Percentiles rank a stretch among this genome's conserved stretches.
Evolutionary conservation across 1,139 yeast genomes (phyloP).

Genomic region (Kurtzmaniella natalensis): DNA sequence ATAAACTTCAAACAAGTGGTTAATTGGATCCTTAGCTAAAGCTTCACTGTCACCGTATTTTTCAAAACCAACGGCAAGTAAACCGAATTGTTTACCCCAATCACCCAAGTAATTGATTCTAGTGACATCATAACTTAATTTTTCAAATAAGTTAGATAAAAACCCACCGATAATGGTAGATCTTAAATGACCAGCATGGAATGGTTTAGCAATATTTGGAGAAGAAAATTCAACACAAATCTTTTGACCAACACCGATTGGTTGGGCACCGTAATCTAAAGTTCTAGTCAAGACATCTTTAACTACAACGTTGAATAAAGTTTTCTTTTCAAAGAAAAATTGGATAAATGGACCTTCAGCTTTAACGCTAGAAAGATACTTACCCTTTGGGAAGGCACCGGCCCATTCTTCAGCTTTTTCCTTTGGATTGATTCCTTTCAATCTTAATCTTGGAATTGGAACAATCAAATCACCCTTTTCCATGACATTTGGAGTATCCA

Average conservation of each 20-base stretch:
- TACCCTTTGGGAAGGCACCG: constrained; percentile 58
- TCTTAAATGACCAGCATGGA: constrained; percentile 99
- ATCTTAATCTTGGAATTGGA: constrained; percentile 89
- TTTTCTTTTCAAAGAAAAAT: constrained; percentile 69
- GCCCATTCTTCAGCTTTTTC: constrained; percentile 87
- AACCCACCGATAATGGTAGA: constrained; percentile 99
- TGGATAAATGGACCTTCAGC: constrained; percentile 92
- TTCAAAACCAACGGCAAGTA: constrained; percentile 87
- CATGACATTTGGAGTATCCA: constrained; percentile 80
- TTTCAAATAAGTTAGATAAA: constrained; percentile 82
- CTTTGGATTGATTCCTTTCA: constrained; percentile 82
- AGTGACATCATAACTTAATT: constrained; percentile 83
- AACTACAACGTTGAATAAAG: constrained; percentile 65
- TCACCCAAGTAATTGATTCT: constrained; percentile 96
- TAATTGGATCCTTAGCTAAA: constrained; percentile 76
- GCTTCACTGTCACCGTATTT: constrained; percentile 78
- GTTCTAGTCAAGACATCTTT: constrained; percentile 65
- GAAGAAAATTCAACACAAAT: constrained; percentile 88
- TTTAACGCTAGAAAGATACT: constrained; percentile 62
- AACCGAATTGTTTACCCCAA: constrained; percentile 99
- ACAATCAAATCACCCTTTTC: constrained; percentile 92
- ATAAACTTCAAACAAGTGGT: constrained; percentile 92
- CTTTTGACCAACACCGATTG: constrained; percentile 71
- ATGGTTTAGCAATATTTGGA: constrained; percentile 98
- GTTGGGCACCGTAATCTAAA: constrained; percentile 66